Percentiles rank a stretch among this genome's conserved stretches.
phyloP scores from a whole-genome alignment of 352 stramenopile genomes.

The Pythium brachiatum region DNA sequence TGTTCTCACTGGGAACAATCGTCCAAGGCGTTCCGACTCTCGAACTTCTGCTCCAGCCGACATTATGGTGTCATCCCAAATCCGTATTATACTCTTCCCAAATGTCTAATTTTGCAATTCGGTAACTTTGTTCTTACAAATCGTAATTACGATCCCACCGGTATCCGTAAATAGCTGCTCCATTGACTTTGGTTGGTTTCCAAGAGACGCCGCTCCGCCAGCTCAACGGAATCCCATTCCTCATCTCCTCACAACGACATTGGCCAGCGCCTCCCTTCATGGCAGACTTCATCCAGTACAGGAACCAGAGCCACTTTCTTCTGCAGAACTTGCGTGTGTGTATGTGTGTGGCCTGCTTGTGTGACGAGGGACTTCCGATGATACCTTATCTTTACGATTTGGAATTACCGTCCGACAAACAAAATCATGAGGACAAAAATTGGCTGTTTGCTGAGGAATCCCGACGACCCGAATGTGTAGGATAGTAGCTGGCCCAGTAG shows the following conservation, averaged over 20 bases:
- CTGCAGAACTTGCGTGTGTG: not conserved
- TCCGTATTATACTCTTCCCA: too few relatives aligned
- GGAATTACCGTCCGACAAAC: constrained; percentile 85
- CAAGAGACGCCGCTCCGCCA: not conserved
- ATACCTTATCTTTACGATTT: constrained; percentile 81
- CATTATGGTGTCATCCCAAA: too few relatives aligned
- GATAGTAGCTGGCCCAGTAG: not conserved
- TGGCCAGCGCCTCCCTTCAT: not conserved
- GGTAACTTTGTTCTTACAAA: not conserved
- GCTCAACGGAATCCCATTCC: not conserved
- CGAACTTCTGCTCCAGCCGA: too few relatives aligned
- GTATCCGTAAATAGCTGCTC: constrained; percentile 6
- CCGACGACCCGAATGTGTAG: not conserved
- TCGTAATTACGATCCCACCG: not conserved
- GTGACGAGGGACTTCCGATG: constrained; percentile 45
- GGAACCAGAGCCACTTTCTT: not conserved
- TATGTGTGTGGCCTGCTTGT: not conserved
- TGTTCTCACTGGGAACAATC: not conserved
- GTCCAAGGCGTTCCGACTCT: not conserved
- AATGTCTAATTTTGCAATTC: too few relatives aligned
- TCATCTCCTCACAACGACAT: not conserved
- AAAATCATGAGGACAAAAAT: constrained; percentile 69
- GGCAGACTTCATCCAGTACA: not conserved
- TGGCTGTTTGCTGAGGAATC: constrained; percentile 89
- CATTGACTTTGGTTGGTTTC: constrained; percentile 14